Conservation (phyloP, 2,329 filamentous ascomycete species). For the Xylaria sp. region DNA sequence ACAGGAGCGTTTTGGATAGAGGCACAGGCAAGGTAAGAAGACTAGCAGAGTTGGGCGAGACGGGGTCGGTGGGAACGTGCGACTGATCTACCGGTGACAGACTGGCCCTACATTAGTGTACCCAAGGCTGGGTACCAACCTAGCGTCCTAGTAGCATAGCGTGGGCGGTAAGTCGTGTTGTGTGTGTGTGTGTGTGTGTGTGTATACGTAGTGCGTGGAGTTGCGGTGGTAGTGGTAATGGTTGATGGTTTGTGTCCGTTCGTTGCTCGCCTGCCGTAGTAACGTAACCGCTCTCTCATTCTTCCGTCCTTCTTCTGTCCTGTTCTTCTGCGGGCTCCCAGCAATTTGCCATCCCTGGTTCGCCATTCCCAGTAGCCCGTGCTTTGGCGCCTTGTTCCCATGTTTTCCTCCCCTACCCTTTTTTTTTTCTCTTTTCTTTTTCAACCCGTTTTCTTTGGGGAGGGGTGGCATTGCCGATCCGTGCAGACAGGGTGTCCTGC, state of each 20-base stretch:
- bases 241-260: neutral
- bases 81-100: slow-evolving; percentile 28
- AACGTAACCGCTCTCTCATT: slow-evolving; percentile 14
- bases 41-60: neutral
- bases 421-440: slow-evolving; percentile 4
- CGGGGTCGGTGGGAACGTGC: slow-evolving; percentile 14
- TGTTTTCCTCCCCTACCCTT: slow-evolving; percentile 6
- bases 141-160: neutral
- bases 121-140: neutral
- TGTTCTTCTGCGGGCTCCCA: slow-evolving; percentile 30
- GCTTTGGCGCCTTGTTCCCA: slow-evolving; percentile 22
- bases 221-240: no score
- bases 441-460: slow-evolving; percentile 5
- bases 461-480: slow-evolving; percentile 17
- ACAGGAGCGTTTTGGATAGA: neutral
- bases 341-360: slow-evolving; percentile 22
- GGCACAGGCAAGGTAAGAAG: neutral
- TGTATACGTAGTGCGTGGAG: neutral
- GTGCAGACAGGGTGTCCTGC: neutral
- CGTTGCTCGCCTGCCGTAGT: slow-evolving; percentile 4
- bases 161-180: slow-evolving; percentile 1
- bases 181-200: neutral
- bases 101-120: slow-evolving; percentile 18
- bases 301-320: slow-evolving; percentile 18
- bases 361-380: slow-evolving; percentile 30